These are phyloP conservation scores for Strobilomyces confusus DNA, from an alignment of 768 basidiomycete species.

Conservation along the genomic window DNA sequence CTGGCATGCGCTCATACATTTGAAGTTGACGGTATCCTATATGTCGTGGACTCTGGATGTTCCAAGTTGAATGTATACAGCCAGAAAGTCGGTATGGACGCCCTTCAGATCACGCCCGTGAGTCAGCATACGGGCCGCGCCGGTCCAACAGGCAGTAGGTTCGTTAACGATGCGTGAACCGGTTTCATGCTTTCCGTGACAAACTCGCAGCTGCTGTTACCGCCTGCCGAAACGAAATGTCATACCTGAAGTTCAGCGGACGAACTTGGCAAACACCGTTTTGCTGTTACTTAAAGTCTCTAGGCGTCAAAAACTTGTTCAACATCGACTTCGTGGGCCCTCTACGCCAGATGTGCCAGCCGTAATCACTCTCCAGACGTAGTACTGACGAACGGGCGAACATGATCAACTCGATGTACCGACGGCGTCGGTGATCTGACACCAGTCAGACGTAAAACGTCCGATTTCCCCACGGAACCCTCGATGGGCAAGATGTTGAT, in stretches of 20 bases:
- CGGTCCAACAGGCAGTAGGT: slow-evolving; percentile 95
- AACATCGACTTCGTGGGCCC: slow-evolving; percentile 99
- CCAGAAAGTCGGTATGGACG: slow-evolving; percentile 99
- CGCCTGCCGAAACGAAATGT: slow-evolving; percentile 96
- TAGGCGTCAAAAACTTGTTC: slow-evolving; percentile 94
- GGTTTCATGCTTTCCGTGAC: slow-evolving; percentile 2
- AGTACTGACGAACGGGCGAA: slow-evolving; percentile 52
- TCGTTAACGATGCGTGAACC: slow-evolving; percentile 26
- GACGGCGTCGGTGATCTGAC: slow-evolving; percentile 98
- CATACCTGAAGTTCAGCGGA: slow-evolving; percentile 97
- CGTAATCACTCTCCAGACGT: not conserved
- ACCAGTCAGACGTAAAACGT: slow-evolving; percentile 91
- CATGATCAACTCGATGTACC: slow-evolving; percentile 97
- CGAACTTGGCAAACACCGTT: slow-evolving; percentile 96
- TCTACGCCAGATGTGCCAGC: slow-evolving; percentile 76
- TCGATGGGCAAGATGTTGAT: slow-evolving; percentile 99
- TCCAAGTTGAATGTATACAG: slow-evolving; percentile 99
- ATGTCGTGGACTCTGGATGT: slow-evolving; percentile 94
- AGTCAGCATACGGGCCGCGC: slow-evolving; percentile 96
- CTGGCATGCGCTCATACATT: slow-evolving; percentile 3
- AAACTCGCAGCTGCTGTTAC: slow-evolving; percentile 75
- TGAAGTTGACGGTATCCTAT: slow-evolving; percentile 93
- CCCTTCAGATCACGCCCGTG: slow-evolving; percentile 97
- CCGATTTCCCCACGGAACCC: slow-evolving; percentile 99
- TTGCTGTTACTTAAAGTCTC: slow-evolving; percentile 87